A percentile compares a stretch with the other conserved stretches of the same genome.
Evolutionary conservation across 2,329 filamentous ascomycete species (phyloP).

Genomic region (Calonectria hawksworthii): DNA sequence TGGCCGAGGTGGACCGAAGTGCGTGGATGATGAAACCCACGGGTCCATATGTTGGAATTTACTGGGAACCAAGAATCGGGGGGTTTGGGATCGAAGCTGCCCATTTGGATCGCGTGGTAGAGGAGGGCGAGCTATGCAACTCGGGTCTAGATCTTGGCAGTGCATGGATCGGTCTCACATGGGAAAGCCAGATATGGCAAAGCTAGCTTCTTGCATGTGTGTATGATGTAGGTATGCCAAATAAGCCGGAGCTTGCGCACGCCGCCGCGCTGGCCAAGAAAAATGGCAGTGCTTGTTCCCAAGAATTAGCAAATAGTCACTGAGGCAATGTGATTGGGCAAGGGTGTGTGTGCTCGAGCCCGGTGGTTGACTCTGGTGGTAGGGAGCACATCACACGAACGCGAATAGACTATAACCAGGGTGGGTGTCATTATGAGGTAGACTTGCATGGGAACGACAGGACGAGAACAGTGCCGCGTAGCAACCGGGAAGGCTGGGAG

Average conservation of each 20-base stretch:
- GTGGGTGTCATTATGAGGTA: conserved; percentile 11
- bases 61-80: not conserved
- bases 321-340: conserved; percentile 11
- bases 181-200: conserved; percentile 4
- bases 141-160: not conserved
- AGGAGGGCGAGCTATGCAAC: conserved; percentile 2
- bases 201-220: not conserved
- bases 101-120: conserved; percentile 6
- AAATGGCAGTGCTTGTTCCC: not conserved
- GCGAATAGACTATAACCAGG: conserved; percentile 10
- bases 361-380: not conserved
- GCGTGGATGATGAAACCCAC: not conserved
- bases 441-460: not conserved
- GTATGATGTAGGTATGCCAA: not conserved
- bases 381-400: conserved; percentile 2
- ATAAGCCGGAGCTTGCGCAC: not conserved
- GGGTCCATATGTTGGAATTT: conserved; percentile 6
- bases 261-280: not conserved
- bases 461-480: not conserved
- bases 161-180: conserved; percentile 7
- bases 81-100: not conserved
- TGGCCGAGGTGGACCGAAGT: conserved; percentile 4
- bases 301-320: conserved; percentile 1
- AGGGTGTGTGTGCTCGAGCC: not conserved
- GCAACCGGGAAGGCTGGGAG: not conserved